phyloP scores from a whole-genome alignment of 345 rosid species.

The Laguncularia racemosa region DNA sequence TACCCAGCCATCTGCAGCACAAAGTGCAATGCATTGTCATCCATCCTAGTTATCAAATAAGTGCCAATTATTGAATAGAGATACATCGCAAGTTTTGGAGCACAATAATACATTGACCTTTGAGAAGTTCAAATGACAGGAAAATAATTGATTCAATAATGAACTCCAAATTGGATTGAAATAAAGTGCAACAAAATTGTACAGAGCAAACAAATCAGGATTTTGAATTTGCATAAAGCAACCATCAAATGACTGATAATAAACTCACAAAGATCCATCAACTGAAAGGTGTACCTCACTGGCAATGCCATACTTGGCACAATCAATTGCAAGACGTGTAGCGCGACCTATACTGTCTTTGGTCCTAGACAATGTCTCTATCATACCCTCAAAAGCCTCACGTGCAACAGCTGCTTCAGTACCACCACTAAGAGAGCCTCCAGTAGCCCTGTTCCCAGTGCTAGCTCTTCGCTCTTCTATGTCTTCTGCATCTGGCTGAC shows the following conservation, averaged over 20 bases:
- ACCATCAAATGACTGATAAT: background rate
- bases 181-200: no score
- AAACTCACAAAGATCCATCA: conserved; percentile 2
- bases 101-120: no score
- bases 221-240: no score
- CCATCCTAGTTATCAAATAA: no score
- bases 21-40: no score
- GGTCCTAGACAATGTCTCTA: conserved; percentile 93
- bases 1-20: no score
- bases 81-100: no score
- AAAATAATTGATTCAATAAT: no score
- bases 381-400: conserved; percentile 98
- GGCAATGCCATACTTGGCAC: conserved; percentile 93
- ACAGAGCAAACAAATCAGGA: no score
- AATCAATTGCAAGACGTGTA: conserved; percentile 88
- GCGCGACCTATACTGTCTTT: conserved; percentile 98
- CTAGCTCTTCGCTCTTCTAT: conserved; percentile 56
- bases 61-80: no score
- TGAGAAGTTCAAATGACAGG: no score
- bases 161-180: no score
- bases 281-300: conserved; percentile 51
- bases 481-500: conserved; percentile 47
- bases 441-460: conserved; percentile 46
- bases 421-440: conserved; percentile 75
- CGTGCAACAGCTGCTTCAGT: conserved; percentile 95